phyloP scores from a whole-genome alignment of 352 stramenopile species.

The Globisporangium alternatum region DNA sequence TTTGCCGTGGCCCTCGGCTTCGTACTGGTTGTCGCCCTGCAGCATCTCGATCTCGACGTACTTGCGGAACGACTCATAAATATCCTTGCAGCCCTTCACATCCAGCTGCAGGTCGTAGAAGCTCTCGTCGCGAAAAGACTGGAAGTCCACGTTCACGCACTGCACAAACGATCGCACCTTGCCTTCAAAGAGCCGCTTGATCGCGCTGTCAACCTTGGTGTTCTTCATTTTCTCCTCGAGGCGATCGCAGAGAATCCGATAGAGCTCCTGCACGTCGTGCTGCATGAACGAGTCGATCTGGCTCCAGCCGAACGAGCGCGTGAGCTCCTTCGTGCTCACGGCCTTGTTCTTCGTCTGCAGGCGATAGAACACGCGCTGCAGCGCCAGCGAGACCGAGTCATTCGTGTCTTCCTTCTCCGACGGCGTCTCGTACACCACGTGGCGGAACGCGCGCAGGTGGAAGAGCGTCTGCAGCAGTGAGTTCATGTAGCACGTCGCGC shows the following conservation, averaged over 20 bases:
- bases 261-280: slow-evolving; percentile 92
- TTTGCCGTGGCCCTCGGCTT: slow-evolving; percentile 85
- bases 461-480: slow-evolving; percentile 92
- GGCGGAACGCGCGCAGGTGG: slow-evolving; percentile 82
- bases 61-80: slow-evolving; percentile 89
- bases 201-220: slow-evolving; percentile 73
- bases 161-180: slow-evolving; percentile 89
- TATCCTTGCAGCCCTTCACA: slow-evolving; percentile 89
- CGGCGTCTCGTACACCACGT: slow-evolving; percentile 82
- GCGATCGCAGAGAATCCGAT: slow-evolving; percentile 89
- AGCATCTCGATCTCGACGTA: slow-evolving; percentile 93
- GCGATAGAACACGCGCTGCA: slow-evolving; percentile 86
- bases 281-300: slow-evolving; percentile 91
- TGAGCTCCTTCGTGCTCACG: slow-evolving; percentile 92
- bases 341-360: slow-evolving; percentile 68
- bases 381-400: slow-evolving; percentile 75
- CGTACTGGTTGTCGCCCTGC: slow-evolving; percentile 93
- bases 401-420: slow-evolving; percentile 78
- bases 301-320: slow-evolving; percentile 91
- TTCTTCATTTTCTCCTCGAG: slow-evolving; percentile 93
- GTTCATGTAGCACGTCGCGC: slow-evolving; percentile 94
- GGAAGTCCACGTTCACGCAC: slow-evolving; percentile 89
- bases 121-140: slow-evolving; percentile 85
- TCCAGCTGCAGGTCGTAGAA: slow-evolving; percentile 93
- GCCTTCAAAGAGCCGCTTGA: slow-evolving; percentile 88